A percentile compares a stretch with the other conserved stretches of the same genome.
phyloP scores from a whole-genome alignment of 331 rosid species.

The Rosa hybrid region DNA sequence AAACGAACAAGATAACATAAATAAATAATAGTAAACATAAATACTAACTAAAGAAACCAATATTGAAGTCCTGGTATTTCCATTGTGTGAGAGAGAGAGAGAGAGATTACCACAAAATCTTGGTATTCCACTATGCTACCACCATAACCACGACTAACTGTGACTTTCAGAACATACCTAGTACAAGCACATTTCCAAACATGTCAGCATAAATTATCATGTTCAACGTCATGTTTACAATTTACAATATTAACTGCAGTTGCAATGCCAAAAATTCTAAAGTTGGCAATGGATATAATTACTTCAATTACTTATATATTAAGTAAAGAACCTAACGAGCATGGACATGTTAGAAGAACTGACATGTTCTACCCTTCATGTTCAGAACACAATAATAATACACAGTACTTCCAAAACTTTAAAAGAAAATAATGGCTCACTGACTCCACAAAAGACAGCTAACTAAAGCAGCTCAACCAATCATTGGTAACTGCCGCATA shows the following conservation, averaged over 20 bases:
- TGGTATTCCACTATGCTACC: constrained; percentile 88
- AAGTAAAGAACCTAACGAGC: neutral
- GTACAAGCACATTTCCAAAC: constrained; percentile 14
- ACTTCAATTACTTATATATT: neutral
- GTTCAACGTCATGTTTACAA: constrained; percentile 18
- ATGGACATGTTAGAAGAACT: neutral
- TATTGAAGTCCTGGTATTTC: neutral
- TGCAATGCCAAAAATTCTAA: neutral
- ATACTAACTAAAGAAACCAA: neutral
- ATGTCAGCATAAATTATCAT: constrained; percentile 19
- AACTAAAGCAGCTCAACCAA: neutral
- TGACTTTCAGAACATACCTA: constrained; percentile 93
- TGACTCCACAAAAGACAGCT: neutral
- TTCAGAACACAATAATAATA: neutral
- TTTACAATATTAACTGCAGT: neutral
- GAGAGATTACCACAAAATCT: constrained; percentile 77
- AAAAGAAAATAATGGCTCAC: neutral
- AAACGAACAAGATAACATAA: neutral
- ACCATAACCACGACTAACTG: constrained; percentile 85
- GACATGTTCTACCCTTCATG: neutral
- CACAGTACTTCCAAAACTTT: neutral
- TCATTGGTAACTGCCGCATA: neutral
- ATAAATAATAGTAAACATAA: neutral
- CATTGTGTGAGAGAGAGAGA: neutral
- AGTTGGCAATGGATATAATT: neutral